These are phyloP conservation scores for Eleusine indica DNA, from an alignment of 176 grass and related monocot genomes.

Conservation along the genomic window DNA sequence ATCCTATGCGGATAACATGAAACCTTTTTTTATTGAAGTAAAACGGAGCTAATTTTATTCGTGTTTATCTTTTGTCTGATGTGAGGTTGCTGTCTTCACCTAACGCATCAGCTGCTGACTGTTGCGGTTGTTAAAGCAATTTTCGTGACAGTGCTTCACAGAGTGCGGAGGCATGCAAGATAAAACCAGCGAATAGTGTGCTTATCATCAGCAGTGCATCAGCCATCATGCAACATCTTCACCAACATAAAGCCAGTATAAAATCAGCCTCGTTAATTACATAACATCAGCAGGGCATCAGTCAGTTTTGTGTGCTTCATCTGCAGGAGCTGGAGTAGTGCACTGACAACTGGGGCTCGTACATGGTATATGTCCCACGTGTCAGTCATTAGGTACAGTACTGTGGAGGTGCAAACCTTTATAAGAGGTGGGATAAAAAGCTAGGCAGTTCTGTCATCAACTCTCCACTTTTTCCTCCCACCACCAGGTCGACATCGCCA, in stretches of 20 bases:
- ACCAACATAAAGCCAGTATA: conserved; percentile 4
- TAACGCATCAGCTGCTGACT: not conserved
- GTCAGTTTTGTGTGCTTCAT: too few species aligned
- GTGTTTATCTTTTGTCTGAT: not conserved
- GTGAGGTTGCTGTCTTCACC: not conserved
- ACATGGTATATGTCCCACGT: not conserved
- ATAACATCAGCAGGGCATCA: too few species aligned
- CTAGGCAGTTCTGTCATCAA: too few species aligned
- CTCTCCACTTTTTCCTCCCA: not conserved
- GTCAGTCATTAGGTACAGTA: not conserved
- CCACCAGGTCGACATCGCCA: not conserved
- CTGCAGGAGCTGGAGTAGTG: too few species aligned
- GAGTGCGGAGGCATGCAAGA: not conserved
- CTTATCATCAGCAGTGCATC: too few species aligned
- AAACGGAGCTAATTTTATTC: not conserved
- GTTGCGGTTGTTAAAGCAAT: too few species aligned
- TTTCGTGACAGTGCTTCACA: too few species aligned
- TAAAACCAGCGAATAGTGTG: too few species aligned
- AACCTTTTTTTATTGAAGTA: not conserved
- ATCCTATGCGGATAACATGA: not conserved
- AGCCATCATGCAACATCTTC: not conserved
- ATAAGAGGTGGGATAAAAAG: too few species aligned
- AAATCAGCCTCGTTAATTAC: not conserved
- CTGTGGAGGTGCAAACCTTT: too few species aligned
- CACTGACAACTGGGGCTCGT: too few species aligned